These are phyloP conservation scores for Evernia prunastri DNA, from an alignment of 495 filamentous ascomycete genomes.

Conservation along the genomic window DNA sequence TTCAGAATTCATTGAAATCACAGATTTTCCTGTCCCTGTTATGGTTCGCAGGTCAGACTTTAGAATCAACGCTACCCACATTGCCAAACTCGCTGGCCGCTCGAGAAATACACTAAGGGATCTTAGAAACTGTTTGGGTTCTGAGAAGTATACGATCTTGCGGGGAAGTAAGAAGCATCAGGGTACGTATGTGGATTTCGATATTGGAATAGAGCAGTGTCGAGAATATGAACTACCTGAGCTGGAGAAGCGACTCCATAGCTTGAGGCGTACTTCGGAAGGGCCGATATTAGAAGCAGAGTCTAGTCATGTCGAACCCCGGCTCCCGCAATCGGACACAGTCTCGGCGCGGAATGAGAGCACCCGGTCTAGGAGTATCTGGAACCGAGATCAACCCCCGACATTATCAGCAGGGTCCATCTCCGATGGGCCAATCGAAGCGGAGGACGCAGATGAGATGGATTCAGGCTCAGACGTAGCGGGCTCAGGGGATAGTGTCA, in stretches of 20 bases:
- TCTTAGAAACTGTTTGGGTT: neutral
- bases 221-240: neutral
- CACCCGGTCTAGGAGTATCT: neutral
- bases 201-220: conserved; percentile 6
- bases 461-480: neutral
- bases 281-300: neutral
- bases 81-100: neutral
- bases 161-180: neutral
- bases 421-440: neutral
- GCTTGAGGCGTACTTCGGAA: neutral
- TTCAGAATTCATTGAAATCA: conserved; percentile 8
- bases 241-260: conserved; percentile 6
- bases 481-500: neutral
- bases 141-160: neutral
- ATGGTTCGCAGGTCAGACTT: conserved; percentile 1
- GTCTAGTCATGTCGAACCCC: neutral
- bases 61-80: neutral
- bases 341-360: neutral
- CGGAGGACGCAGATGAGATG: neutral
- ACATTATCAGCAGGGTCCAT: neutral
- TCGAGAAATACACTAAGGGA: neutral
- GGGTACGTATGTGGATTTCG: conserved; percentile 5
- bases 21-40: neutral
- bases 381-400: neutral
- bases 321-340: neutral